These are phyloP conservation scores for Echites panduratus DNA, from an alignment of 257 asterid species.

Conservation along the genomic window DNA sequence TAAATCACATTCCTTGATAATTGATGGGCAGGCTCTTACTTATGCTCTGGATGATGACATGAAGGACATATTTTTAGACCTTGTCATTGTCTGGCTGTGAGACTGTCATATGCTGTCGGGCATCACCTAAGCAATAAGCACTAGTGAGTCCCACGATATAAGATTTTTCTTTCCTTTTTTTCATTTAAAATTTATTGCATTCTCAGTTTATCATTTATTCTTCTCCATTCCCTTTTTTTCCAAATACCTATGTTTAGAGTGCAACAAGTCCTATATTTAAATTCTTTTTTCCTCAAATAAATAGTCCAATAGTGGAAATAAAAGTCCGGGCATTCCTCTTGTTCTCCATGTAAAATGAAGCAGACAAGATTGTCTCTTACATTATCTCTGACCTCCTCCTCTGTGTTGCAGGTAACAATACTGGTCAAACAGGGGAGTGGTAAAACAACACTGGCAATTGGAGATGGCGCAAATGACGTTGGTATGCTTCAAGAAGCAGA, in stretches of 20 bases:
- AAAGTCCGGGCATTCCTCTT: background rate
- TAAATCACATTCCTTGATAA: conserved; percentile 56
- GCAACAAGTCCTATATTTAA: background rate
- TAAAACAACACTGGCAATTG: conserved; percentile 5
- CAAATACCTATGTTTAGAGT: background rate
- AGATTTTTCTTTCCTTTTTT: background rate
- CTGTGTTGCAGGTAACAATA: conserved; percentile 13
- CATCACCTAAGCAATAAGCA: conserved; percentile 77
- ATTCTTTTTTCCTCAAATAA: background rate
- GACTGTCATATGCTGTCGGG: conserved; percentile 78
- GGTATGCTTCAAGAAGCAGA: conserved; percentile 16
- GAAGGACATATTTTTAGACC: conserved; percentile 49
- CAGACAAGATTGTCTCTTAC: background rate
- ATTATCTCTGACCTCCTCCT: background rate
- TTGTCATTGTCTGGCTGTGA: conserved; percentile 62
- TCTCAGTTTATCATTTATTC: background rate
- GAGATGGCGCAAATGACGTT: conserved; percentile 9
- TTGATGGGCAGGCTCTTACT: conserved; percentile 69
- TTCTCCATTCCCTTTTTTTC: background rate
- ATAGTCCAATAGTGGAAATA: background rate
- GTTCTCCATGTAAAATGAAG: background rate
- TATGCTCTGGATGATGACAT: conserved; percentile 52
- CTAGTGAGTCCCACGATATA: conserved; percentile 38
- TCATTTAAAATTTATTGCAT: background rate
- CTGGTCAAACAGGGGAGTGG: conserved; percentile 5